Evolutionary conservation across 352 stramenopile species (phyloP), one percentile per base, ranked within the genome.

Genomic region (Pseudoperonospora humuli): DNA sequence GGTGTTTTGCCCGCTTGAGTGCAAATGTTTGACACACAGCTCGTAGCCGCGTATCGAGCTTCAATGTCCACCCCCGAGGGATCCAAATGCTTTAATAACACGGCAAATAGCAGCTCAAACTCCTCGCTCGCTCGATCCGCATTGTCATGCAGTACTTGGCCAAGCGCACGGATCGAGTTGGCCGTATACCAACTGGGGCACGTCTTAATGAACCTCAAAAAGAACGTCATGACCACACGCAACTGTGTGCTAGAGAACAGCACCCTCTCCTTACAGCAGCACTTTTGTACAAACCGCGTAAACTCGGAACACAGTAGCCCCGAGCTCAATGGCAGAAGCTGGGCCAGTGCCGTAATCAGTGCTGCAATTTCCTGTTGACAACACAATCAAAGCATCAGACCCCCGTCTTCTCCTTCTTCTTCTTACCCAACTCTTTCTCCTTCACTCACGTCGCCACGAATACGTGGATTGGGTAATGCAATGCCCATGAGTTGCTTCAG

Each of bases 1-100:
- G 81, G 70, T 21, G 75, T 81, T 53, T 84, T 82, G n/a, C 66
- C 67, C 0, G 73, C 66, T 19, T 85, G 75, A 0, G 66, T 65
- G 50, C 72, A 88, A 35, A 93, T 84, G 35, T 80, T 85, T 14
- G 78, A 83, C 20, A 90, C 72, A 46, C 78, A 90, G 49, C 70
- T 90, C n/a, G 81, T 93, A 3, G 81, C 81, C 0, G 81, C 81
- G 46, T 91, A 93, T 11, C 81, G 72, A 9, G 81, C 81, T 53
- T 90, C 81, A 35, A 87, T 86, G 41, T 93, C 76, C 20, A 85
- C 78, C 23, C 78, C 80, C 6, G 81, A 63, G 1, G 81, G 75
- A 38, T 91, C 75, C 48, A 93, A 54, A 40, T 89, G 69, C 50
- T 77, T 77, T 33, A 86, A 45, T 21, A 89, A 42, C 3, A 89